These are phyloP conservation scores for Cyclotella atomus DNA, from an alignment of 108 stramenopile species.

Conservation along the genomic window DNA sequence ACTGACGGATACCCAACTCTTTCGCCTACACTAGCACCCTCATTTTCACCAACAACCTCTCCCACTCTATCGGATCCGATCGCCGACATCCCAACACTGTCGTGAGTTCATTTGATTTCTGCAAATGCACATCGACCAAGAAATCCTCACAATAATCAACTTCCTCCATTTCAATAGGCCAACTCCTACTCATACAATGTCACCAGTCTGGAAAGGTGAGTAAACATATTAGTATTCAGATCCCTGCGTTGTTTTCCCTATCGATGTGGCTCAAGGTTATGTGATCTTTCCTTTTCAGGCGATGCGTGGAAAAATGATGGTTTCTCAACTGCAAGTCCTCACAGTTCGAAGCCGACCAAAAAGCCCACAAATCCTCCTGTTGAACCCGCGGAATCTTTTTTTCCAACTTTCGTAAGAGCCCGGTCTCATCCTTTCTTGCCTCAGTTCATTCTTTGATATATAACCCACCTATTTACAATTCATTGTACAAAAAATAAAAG, in stretches of 20 bases:
- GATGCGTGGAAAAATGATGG: conserved; percentile 1
- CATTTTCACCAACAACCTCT: neutral
- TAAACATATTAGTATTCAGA: neutral
- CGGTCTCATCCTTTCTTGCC: too few relatives aligned
- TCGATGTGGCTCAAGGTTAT: neutral
- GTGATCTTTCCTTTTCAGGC: neutral
- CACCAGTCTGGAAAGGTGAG: neutral
- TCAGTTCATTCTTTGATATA: too few relatives aligned
- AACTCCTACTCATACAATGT: neutral
- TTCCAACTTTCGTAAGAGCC: neutral
- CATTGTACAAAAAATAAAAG: too few relatives aligned
- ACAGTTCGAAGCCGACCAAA: neutral
- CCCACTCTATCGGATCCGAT: too few relatives aligned
- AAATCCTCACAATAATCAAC: neutral
- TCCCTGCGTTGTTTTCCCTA: too few relatives aligned
- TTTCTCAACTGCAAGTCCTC: neutral
- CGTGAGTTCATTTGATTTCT: too few relatives aligned
- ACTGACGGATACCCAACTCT: neutral
- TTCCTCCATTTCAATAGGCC: neutral
- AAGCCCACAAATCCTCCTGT: neutral
- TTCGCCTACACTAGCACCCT: neutral
- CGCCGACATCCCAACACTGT: too few relatives aligned
- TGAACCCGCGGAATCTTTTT: neutral
- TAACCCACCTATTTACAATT: too few relatives aligned
- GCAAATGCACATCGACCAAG: too few relatives aligned